Evolutionary conservation across 192 early-diverging fungal species (phyloP).

Genomic region (Jimgerdemannia flammicorona): DNA sequence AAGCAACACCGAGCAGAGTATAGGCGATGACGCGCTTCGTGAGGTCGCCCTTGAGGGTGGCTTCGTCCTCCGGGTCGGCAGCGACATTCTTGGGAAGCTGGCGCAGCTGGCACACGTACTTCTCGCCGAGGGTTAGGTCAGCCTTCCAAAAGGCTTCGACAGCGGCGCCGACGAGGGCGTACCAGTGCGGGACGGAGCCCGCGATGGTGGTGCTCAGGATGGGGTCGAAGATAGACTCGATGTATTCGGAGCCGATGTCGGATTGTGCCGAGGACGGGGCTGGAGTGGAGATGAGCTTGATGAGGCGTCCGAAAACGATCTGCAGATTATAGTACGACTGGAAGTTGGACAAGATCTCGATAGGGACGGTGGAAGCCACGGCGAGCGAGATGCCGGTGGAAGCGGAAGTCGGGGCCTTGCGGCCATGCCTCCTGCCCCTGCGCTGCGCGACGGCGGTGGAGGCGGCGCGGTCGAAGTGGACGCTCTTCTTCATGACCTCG

Average conservation of each 20-base stretch:
- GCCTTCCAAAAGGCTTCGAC: constrained; percentile 30
- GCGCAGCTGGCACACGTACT: not conserved
- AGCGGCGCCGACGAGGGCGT: constrained; percentile 23
- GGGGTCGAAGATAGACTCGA: constrained; percentile 18
- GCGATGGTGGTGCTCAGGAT: constrained; percentile 10
- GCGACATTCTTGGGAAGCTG: constrained; percentile 1
- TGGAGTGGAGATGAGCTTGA: constrained; percentile 12
- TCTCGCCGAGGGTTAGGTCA: constrained; percentile 13
- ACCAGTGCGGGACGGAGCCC: constrained; percentile 18
- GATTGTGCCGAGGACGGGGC: not conserved
- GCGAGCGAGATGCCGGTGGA: constrained; percentile 15
- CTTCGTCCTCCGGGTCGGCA: not conserved
- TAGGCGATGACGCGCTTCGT: constrained; percentile 21
- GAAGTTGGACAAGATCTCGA: constrained; percentile 25
- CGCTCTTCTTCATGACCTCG: constrained; percentile 22
- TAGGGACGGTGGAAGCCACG: constrained; percentile 22
- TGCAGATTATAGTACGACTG: constrained; percentile 25
- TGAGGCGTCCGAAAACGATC: constrained; percentile 14
- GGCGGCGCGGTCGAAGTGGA: constrained; percentile 7
- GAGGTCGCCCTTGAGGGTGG: constrained; percentile 10
- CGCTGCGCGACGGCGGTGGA: not conserved
- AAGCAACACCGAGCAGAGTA: constrained; percentile 15
- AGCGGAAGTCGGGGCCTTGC: not conserved
- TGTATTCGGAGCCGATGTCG: constrained; percentile 15
- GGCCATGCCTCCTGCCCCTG: constrained; percentile 1